These are phyloP conservation scores for Cucurbita argyrosperma DNA, from an alignment of 306 rosid species.

Conservation along the genomic window DNA sequence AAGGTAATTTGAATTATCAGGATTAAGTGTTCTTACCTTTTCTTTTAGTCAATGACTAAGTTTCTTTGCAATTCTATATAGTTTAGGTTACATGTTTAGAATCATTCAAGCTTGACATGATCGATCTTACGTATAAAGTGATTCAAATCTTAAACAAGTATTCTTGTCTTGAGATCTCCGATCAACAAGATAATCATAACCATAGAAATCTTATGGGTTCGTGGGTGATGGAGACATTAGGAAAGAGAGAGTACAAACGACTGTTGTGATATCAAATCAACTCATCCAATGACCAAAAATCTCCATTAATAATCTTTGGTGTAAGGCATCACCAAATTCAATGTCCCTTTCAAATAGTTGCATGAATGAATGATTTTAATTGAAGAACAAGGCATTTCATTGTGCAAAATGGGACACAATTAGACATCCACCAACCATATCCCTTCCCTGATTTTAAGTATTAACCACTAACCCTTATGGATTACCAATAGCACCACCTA, in stretches of 20 bases:
- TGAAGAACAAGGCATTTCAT: not conserved
- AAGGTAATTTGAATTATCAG: too few relatives aligned
- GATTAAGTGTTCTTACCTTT: too few relatives aligned
- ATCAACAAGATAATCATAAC: too few relatives aligned
- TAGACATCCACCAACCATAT: conserved; percentile 6
- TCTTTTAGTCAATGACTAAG: too few relatives aligned
- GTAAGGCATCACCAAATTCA: not conserved
- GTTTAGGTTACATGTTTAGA: too few relatives aligned
- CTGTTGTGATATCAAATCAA: not conserved
- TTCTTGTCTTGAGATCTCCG: too few relatives aligned
- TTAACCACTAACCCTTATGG: conserved; percentile 4
- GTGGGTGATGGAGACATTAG: not conserved
- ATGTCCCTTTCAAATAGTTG: not conserved
- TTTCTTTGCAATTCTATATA: too few relatives aligned
- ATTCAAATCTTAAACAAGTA: too few relatives aligned
- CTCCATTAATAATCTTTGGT: not conserved
- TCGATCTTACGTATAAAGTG: too few relatives aligned
- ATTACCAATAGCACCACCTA: not conserved
- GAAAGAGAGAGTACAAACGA: not conserved
- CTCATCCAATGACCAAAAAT: not conserved
- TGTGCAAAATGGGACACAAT: not conserved
- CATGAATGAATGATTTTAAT: conserved; percentile 1
- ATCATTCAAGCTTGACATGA: too few relatives aligned
- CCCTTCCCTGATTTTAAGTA: not conserved
- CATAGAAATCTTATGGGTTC: not conserved